Evolutionary conservation across 768 basidiomycete species (phyloP).

Genomic region (Clavulina sp.): DNA sequence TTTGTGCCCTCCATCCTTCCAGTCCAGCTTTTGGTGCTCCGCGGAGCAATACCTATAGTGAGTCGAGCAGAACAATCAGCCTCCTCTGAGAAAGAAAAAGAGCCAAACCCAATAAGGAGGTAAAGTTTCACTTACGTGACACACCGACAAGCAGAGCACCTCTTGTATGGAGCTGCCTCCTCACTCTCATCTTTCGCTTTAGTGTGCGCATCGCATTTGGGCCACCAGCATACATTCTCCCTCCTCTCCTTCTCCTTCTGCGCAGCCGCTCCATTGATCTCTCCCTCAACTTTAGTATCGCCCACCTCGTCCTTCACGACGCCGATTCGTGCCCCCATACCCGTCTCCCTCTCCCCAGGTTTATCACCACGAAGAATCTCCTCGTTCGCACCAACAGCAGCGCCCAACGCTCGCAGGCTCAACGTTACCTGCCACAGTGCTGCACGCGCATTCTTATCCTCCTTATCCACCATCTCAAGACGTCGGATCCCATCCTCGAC

Average conservation of each 20-base stretch:
- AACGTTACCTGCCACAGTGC: not conserved
- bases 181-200: not conserved
- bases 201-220: conserved; percentile 1
- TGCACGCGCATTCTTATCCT: not conserved
- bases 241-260: too few relatives aligned
- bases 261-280: too few relatives aligned
- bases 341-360: too few relatives aligned
- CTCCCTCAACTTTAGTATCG: too few relatives aligned
- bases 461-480: not conserved
- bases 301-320: not conserved
- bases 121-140: not conserved
- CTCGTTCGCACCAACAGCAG: not conserved
- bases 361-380: not conserved
- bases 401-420: not conserved
- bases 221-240: not conserved
- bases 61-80: not conserved
- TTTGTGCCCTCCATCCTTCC: not conserved
- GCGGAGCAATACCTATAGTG: not conserved
- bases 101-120: not conserved
- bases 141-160: not conserved
- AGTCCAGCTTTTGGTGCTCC: not conserved
- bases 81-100: not conserved
- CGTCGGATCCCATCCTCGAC: not conserved
- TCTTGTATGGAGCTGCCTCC: not conserved
- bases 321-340: not conserved